Conservation (phyloP, 495 filamentous ascomycete species). For the Halenospora varia region DNA sequence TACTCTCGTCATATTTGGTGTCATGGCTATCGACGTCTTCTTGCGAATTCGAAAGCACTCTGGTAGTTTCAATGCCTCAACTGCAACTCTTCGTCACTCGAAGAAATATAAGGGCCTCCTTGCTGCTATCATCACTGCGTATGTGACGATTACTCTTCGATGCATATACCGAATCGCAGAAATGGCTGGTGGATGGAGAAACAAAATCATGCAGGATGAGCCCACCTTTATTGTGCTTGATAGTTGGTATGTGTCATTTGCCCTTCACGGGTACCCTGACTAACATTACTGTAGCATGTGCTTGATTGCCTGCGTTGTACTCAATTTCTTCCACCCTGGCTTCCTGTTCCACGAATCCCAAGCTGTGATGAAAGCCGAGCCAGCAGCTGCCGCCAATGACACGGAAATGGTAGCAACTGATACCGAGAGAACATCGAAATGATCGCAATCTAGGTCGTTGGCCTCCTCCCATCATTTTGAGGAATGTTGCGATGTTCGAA, state of each 20-base stretch:
- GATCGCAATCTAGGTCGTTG: too few species aligned
- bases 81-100: conserved; percentile 31
- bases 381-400: background rate
- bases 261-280: background rate
- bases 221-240: conserved; percentile 48
- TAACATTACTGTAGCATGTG: conserved; percentile 1
- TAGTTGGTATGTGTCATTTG: conserved; percentile 2
- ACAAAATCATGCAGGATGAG: conserved; percentile 42
- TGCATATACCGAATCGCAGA: conserved; percentile 12
- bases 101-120: conserved; percentile 46
- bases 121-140: conserved; percentile 6
- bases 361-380: conserved; percentile 1
- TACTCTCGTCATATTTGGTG: conserved; percentile 46
- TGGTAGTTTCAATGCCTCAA: conserved; percentile 24
- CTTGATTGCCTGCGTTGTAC: background rate
- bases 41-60: conserved; percentile 33
- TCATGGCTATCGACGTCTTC: conserved; percentile 46
- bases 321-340: conserved; percentile 13
- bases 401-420: background rate
- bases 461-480: too few species aligned
- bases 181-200: conserved; percentile 7
- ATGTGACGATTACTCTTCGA: conserved; percentile 3
- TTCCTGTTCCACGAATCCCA: conserved; percentile 6
- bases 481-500: too few species aligned
- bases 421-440: background rate